Conservation (phyloP, 2,329 filamentous ascomycete species). For the Phialophora macrospora region DNA sequence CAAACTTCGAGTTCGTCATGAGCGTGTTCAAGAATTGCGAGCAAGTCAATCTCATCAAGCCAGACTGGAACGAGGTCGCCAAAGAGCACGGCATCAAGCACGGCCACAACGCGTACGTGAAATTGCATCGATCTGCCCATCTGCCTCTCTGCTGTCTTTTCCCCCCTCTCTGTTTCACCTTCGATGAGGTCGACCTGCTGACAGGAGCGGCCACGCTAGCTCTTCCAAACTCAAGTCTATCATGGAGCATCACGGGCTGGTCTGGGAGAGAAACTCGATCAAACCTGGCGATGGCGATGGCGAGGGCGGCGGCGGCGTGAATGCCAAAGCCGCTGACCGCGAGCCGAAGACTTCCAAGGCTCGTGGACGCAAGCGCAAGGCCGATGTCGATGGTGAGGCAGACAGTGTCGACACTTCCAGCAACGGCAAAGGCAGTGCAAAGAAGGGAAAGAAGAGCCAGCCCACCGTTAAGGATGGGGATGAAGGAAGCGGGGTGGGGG, state of each 20-base stretch:
- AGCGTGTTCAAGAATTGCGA: conserved; percentile 29
- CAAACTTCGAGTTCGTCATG: conserved; percentile 26
- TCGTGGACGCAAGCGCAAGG: conserved; percentile 7
- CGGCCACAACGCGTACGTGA: conserved; percentile 32
- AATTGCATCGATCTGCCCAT: conserved; percentile 1
- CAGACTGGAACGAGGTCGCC: conserved; percentile 30
- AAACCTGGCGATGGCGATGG: background rate
- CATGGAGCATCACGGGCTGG: conserved; percentile 13
- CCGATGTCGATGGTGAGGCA: background rate
- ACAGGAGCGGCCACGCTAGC: background rate
- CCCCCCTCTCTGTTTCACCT: background rate
- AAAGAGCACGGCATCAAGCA: conserved; percentile 32
- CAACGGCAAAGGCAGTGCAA: background rate
- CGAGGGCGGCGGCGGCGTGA: background rate
- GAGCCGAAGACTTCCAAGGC: background rate
- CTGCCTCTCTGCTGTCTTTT: background rate
- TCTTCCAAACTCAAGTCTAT: conserved; percentile 19
- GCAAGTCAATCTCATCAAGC: conserved; percentile 21
- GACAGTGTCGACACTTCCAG: background rate
- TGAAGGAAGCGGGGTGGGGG: background rate
- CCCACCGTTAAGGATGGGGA: conserved; percentile 1
- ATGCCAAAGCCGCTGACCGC: background rate
- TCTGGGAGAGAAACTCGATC: background rate
- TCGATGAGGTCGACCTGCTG: background rate
- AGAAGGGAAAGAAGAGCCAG: conserved; percentile 2